These are phyloP conservation scores for Penicillium herquei DNA, from an alignment of 495 filamentous ascomycete genomes.

Conservation along the genomic window DNA sequence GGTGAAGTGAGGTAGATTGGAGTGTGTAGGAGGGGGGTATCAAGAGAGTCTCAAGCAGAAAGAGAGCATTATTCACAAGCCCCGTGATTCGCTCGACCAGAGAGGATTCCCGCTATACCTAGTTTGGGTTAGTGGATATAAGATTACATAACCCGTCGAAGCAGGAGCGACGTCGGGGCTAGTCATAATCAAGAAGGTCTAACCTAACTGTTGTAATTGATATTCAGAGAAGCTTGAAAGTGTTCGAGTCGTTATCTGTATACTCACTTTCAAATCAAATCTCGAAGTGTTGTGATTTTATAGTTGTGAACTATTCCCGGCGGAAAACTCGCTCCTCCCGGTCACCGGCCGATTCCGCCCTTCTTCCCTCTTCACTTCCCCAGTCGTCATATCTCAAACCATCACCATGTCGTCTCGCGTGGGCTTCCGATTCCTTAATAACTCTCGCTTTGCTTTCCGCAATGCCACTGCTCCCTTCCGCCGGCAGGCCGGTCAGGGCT, in stretches of 20 bases:
- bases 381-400: slow-evolving; percentile 19
- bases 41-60: slow-evolving; percentile 8
- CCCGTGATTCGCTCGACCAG: slow-evolving; percentile 26
- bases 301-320: not conserved
- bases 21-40: slow-evolving; percentile 13
- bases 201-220: not conserved
- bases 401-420: slow-evolving; percentile 47
- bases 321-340: slow-evolving; percentile 27
- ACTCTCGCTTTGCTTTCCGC: slow-evolving; percentile 53
- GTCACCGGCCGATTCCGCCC: slow-evolving; percentile 24
- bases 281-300: slow-evolving; percentile 8
- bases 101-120: slow-evolving; percentile 16
- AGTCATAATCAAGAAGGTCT: not conserved
- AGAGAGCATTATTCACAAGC: slow-evolving; percentile 25
- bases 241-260: not conserved
- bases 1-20: slow-evolving; percentile 19
- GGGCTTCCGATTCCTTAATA: slow-evolving; percentile 50
- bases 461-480: slow-evolving; percentile 51
- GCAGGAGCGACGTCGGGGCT: not conserved
- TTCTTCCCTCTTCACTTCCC: slow-evolving; percentile 19
- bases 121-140: slow-evolving; percentile 9
- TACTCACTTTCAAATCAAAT: not conserved
- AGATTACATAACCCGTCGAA: slow-evolving; percentile 37
- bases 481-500: slow-evolving; percentile 50
- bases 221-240: not conserved